These are phyloP conservation scores for Aspergillus sp. DNA, from an alignment of 2,329 filamentous ascomycete species.

Conservation along the genomic window DNA sequence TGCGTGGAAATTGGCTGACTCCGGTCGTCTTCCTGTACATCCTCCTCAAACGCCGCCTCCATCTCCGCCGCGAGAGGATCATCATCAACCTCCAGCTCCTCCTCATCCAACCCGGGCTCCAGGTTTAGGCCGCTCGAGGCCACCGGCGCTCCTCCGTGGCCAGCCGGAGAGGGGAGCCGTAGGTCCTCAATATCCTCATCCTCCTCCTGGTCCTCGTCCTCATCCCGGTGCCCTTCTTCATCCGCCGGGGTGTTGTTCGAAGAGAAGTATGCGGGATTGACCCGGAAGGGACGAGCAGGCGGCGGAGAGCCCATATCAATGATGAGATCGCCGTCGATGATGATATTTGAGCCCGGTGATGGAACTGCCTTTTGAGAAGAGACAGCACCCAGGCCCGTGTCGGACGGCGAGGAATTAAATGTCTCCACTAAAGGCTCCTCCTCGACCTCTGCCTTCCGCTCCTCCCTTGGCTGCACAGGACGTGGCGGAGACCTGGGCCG, in stretches of 20 bases:
- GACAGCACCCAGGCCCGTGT: conserved; percentile 32
- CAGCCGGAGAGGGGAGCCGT: conserved; percentile 40
- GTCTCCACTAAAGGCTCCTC: conserved; percentile 27
- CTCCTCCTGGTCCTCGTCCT: conserved; percentile 33
- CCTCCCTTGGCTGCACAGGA: conserved; percentile 12
- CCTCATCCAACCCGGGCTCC: conserved; percentile 22
- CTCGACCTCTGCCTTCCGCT: conserved; percentile 10
- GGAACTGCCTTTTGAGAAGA: conserved; percentile 35
- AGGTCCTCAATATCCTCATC: conserved; percentile 44
- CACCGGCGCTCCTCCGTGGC: conserved; percentile 21
- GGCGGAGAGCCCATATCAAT: conserved; percentile 52
- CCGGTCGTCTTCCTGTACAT: conserved; percentile 43
- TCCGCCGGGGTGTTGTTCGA: conserved; percentile 44
- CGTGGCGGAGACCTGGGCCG: conserved; percentile 25
- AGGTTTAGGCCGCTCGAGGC: conserved; percentile 15
- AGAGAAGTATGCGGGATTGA: conserved; percentile 46
- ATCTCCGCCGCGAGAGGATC: conserved; percentile 60
- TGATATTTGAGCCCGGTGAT: conserved; percentile 46
- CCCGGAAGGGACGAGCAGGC: conserved; percentile 41
- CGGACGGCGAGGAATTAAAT: conserved; percentile 33
- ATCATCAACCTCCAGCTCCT: conserved; percentile 44
- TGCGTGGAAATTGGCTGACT: conserved; percentile 33
- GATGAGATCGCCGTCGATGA: conserved; percentile 50
- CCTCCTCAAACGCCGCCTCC: conserved; percentile 55
- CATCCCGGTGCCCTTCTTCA: conserved; percentile 33